A percentile compares a stretch with the other conserved stretches of the same genome.
phyloP scores from a whole-genome alignment of 306 rosid species.

The Erythrophleum fordii region DNA sequence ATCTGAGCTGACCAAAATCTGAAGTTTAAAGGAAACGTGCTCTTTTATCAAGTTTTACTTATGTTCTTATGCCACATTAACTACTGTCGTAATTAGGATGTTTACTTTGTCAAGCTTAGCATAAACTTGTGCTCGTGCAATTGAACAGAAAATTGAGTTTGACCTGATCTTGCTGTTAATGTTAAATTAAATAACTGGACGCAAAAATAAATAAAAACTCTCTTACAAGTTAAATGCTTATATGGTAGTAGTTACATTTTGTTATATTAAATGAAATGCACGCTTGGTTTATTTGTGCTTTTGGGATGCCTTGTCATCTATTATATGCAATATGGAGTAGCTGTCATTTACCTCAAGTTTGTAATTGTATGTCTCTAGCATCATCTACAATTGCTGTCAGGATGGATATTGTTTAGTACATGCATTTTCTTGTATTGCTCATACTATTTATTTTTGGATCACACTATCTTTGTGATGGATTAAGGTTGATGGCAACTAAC shows the following conservation, averaged over 20 bases:
- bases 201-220: background rate
- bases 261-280: conserved; percentile 1
- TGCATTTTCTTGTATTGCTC: conserved; percentile 8
- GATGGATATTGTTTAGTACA: conserved; percentile 21
- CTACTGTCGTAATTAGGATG: background rate
- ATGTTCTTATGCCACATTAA: background rate
- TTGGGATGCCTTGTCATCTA: background rate
- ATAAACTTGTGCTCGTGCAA: background rate
- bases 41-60: background rate
- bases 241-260: background rate
- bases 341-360: background rate
- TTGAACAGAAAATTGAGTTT: conserved; percentile 16
- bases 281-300: background rate
- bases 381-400: conserved; percentile 1
- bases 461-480: background rate
- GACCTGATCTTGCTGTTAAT: conserved; percentile 17
- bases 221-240: background rate
- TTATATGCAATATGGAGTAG: background rate
- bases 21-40: background rate
- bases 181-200: background rate
- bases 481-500: conserved; percentile 31
- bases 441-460: conserved; percentile 17
- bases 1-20: conserved; percentile 28
- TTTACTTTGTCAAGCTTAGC: conserved; percentile 11
- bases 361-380: background rate